Conservation (phyloP, 768 basidiomycete genomes). For the Tricholoma bakamatsutake region DNA sequence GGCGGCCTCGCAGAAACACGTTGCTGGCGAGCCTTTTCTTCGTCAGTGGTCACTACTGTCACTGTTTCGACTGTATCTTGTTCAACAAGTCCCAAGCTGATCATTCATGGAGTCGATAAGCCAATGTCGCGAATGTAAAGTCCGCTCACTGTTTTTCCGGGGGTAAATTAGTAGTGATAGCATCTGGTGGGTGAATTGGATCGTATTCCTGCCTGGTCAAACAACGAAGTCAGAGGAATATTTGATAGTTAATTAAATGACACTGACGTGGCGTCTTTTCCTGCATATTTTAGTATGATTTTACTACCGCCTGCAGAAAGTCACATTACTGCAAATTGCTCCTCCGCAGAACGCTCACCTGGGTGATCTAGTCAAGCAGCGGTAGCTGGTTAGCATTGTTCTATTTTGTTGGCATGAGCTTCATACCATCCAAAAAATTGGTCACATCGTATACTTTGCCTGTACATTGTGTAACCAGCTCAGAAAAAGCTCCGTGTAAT, state of each 20-base stretch:
- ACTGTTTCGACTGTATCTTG: conserved; percentile 58
- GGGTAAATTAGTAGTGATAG: conserved; percentile 69
- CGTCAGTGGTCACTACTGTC: conserved; percentile 57
- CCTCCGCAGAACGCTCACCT: conserved; percentile 28
- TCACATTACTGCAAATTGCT: background rate
- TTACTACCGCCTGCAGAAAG: conserved; percentile 59
- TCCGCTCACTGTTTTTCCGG: conserved; percentile 73
- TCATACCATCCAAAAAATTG: conserved; percentile 63
- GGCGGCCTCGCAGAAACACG: conserved; percentile 61
- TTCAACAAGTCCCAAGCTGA: conserved; percentile 68
- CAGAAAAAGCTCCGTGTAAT: background rate
- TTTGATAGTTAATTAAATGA: conserved; percentile 4
- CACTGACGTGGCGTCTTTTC: conserved; percentile 81
- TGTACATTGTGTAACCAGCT: conserved; percentile 18
- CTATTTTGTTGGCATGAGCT: background rate
- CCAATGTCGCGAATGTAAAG: background rate
- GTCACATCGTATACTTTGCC: conserved; percentile 78
- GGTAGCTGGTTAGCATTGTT: background rate
- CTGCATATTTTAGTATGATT: conserved; percentile 85
- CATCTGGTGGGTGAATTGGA: conserved; percentile 84
- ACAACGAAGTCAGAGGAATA: background rate
- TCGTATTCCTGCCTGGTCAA: conserved; percentile 66
- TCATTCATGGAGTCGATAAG: background rate
- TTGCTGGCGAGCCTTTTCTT: conserved; percentile 63
- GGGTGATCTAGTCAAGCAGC: conserved; percentile 47